These are phyloP conservation scores for Sedum album DNA, from an alignment of 164 flowering plant species.

Conservation along the genomic window DNA sequence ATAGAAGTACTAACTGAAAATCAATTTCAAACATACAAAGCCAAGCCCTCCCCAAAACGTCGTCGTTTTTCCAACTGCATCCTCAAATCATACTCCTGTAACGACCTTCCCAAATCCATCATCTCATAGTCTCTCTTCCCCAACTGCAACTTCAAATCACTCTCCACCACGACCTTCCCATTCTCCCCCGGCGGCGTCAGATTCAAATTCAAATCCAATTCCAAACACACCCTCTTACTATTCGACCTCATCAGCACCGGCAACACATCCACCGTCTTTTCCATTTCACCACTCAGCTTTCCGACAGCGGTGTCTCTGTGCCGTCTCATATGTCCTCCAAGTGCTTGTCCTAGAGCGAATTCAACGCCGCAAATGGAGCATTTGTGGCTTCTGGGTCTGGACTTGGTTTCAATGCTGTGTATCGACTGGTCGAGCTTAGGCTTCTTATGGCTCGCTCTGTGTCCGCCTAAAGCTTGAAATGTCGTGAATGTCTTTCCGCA, in stretches of 20 bases:
- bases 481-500: conserved; percentile 2
- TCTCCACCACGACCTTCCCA: background rate
- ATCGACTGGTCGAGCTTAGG: background rate
- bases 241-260: background rate
- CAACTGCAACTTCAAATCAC: conserved; percentile 5
- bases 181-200: background rate
- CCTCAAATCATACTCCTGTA: conserved; percentile 5
- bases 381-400: background rate
- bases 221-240: conserved; percentile 1
- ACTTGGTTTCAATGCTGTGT: background rate
- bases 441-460: conserved; percentile 11
- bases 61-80: background rate
- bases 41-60: background rate
- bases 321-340: conserved; percentile 8
- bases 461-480: conserved; percentile 8
- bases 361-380: conserved; percentile 6
- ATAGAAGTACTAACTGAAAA: too few relatives aligned
- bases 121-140: conserved; percentile 2
- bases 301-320: background rate
- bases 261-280: background rate
- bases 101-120: background rate
- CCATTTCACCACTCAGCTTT: background rate
- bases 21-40: background rate
- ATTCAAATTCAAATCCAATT: conserved; percentile 3
- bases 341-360: conserved; percentile 4